Evolutionary conservation across 2,329 filamentous ascomycete species (phyloP).

Genomic region (Moelleriella libera): DNA sequence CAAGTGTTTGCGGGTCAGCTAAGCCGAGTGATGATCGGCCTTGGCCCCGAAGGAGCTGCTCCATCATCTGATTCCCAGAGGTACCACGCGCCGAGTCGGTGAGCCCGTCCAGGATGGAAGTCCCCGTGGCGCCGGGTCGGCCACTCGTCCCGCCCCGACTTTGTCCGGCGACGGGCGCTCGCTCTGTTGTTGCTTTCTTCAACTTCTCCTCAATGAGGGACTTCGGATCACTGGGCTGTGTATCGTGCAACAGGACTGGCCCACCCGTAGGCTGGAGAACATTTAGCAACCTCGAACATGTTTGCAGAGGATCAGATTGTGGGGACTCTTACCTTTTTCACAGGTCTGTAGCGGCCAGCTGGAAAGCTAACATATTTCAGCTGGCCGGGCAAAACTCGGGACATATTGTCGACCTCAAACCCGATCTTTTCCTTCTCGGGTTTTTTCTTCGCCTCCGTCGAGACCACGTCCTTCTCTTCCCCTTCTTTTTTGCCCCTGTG

Average conservation of each 20-base stretch:
- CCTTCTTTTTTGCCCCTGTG: conserved; percentile 47
- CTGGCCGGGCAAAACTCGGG: conserved; percentile 78
- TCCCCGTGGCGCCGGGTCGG: conserved; percentile 13
- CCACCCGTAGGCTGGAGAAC: conserved; percentile 68
- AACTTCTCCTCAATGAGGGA: conserved; percentile 80
- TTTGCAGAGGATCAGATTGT: not conserved
- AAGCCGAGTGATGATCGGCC: conserved; percentile 18
- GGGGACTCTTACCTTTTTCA: conserved; percentile 55
- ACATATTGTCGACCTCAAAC: conserved; percentile 96
- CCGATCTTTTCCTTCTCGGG: conserved; percentile 91
- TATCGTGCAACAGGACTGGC: conserved; percentile 81
- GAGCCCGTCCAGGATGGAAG: conserved; percentile 21
- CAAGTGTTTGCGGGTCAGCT: conserved; percentile 14
- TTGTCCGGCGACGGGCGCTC: conserved; percentile 41
- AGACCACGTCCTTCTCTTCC: conserved; percentile 43
- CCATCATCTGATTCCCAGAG: conserved; percentile 20
- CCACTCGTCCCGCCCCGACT: conserved; percentile 11
- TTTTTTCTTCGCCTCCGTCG: conserved; percentile 67
- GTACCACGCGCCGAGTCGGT: conserved; percentile 17
- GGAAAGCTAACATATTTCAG: conserved; percentile 94
- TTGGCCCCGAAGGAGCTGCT: conserved; percentile 27
- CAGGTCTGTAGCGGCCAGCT: conserved; percentile 79
- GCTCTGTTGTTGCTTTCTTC: conserved; percentile 60
- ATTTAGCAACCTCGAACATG: conserved; percentile 9
- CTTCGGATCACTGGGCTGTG: conserved; percentile 63